A percentile compares a stretch with the other conserved stretches of the same genome.
Conservation (phyloP, 1,284 basidiomycete genomes). For the Neonothopanus nambi region DNA sequence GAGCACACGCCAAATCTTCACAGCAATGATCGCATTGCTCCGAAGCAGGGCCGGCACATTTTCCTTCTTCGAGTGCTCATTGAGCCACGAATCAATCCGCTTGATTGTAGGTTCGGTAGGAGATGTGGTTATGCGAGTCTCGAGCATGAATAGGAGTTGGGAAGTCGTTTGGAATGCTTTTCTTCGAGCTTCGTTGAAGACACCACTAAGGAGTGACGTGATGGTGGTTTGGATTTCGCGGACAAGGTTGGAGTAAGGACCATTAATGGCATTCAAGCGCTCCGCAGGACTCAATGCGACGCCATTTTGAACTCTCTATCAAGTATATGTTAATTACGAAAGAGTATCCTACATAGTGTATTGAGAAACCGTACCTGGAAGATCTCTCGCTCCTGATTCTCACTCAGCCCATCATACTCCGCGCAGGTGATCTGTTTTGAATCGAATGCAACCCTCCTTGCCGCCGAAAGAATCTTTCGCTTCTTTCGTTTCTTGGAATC, state of each 20-base stretch:
- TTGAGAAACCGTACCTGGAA: conserved; percentile 34
- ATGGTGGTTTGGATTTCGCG: conserved; percentile 25
- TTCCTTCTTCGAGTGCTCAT: background rate
- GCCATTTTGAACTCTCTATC: conserved; percentile 45
- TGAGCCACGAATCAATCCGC: conserved; percentile 9
- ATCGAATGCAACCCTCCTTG: conserved; percentile 27
- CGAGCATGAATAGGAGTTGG: conserved; percentile 32
- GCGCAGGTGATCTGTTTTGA: conserved; percentile 40
- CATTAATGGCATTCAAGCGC: conserved; percentile 38
- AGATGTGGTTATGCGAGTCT: conserved; percentile 20
- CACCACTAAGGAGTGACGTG: conserved; percentile 19
- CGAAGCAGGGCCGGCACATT: background rate
- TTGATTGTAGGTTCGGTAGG: background rate
- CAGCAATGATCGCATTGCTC: background rate
- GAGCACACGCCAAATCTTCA: too few species aligned
- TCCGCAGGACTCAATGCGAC: conserved; percentile 46
- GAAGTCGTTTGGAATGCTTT: conserved; percentile 38
- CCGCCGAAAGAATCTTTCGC: conserved; percentile 8
- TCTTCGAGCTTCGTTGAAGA: conserved; percentile 38
- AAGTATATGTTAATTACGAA: too few species aligned
- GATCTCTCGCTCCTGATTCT: conserved; percentile 33
- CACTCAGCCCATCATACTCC: conserved; percentile 36
- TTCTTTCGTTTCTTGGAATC: background rate
- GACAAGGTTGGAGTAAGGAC: conserved; percentile 36
- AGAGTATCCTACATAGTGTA: background rate